A percentile compares a stretch with the other conserved stretches of the same genome.
phyloP scores from a whole-genome alignment of 305 asterid genomes.

The Fraxinus baroniana region DNA sequence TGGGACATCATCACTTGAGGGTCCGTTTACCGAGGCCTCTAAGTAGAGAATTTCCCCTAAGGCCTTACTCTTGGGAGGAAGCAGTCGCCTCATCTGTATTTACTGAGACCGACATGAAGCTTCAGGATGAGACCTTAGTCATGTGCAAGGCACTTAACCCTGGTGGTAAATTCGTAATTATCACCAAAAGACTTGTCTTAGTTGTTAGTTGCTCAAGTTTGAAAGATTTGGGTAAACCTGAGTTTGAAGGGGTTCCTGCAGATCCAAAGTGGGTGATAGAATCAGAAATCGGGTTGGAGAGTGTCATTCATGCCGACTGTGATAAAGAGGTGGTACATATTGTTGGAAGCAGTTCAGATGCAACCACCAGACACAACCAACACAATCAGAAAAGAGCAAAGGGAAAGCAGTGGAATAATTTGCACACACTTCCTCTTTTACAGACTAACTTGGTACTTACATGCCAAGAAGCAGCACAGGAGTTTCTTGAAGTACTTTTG shows the following conservation, averaged over 20 bases:
- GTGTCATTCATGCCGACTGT: constrained; percentile 69
- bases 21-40: constrained; percentile 89
- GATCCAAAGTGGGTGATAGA: constrained; percentile 70
- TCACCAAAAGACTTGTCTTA: constrained; percentile 59
- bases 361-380: constrained; percentile 44
- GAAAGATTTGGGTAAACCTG: constrained; percentile 52
- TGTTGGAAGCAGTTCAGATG: constrained; percentile 73
- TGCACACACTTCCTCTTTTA: constrained; percentile 57
- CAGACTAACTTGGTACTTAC: constrained; percentile 61
- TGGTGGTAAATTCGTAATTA: constrained; percentile 58
- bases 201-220: constrained; percentile 73
- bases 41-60: constrained; percentile 60
- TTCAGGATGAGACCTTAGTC: constrained; percentile 56
- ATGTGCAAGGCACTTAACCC: constrained; percentile 71
- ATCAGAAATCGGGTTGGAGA: constrained; percentile 65
- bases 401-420: constrained; percentile 45
- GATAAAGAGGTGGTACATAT: constrained; percentile 73
- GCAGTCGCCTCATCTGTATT: constrained; percentile 81
- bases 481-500: constrained; percentile 54
- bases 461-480: constrained; percentile 54
- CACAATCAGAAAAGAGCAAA: constrained; percentile 44
- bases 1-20: constrained; percentile 56
- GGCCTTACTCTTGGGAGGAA: constrained; percentile 94
- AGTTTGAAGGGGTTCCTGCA: constrained; percentile 76
- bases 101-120: constrained; percentile 46